phyloP scores from a whole-genome alignment of 225 moss, liverwort and hornwort species.

The Sphagnum tenellum region DNA sequence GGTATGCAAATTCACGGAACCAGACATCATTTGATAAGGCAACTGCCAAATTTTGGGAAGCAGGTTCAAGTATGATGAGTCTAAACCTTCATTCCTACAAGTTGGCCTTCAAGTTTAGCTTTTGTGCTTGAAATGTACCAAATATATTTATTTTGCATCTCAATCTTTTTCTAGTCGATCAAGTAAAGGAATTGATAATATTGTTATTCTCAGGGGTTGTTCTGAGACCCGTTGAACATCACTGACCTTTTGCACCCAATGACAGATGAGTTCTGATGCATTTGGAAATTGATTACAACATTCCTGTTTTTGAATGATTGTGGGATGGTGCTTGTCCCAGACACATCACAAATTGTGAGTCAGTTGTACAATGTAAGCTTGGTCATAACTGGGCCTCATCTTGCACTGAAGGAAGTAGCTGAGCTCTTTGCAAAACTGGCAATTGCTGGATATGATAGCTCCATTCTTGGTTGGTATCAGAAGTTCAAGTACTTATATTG shows the following conservation, averaged over 20 bases:
- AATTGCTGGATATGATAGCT: slow-evolving; percentile 40
- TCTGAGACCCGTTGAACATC: too few relatives aligned
- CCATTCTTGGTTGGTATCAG: slow-evolving; percentile 38
- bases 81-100: too few relatives aligned
- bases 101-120: too few relatives aligned
- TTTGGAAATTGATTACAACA: too few relatives aligned
- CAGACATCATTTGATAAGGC: slow-evolving; percentile 23
- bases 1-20: slow-evolving; percentile 56
- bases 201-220: too few relatives aligned
- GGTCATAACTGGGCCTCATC: slow-evolving; percentile 11
- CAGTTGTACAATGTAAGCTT: slow-evolving; percentile 39
- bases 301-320: too few relatives aligned
- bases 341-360: slow-evolving; percentile 40
- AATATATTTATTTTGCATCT: too few relatives aligned
- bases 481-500: slow-evolving; percentile 45
- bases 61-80: slow-evolving; percentile 37
- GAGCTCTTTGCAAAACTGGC: slow-evolving; percentile 32
- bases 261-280: too few relatives aligned
- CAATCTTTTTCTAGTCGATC: too few relatives aligned
- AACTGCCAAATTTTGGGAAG: slow-evolving; percentile 73
- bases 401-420: slow-evolving; percentile 25
- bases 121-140: too few relatives aligned
- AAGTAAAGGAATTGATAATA: too few relatives aligned
- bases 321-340: slow-evolving; percentile 6
- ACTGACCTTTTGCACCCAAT: too few relatives aligned